Conservation (phyloP, 352 stramenopile genomes). For the Phytophthora rubi region DNA sequence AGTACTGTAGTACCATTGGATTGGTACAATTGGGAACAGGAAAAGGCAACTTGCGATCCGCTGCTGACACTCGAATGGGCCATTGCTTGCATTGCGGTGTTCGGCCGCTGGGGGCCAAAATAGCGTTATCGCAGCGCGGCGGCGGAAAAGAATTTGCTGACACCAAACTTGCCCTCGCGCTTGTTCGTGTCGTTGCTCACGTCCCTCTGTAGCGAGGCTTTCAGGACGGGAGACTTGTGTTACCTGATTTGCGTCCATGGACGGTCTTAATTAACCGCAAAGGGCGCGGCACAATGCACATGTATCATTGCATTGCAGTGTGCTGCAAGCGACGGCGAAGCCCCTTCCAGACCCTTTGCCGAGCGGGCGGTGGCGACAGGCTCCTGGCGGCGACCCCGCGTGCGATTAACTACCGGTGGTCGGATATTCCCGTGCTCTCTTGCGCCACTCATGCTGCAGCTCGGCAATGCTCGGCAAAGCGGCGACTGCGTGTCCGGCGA, state of each 20-base stretch:
- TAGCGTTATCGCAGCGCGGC: background rate
- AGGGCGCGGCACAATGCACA: background rate
- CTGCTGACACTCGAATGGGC: constrained; percentile 5
- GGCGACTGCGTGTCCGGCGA: background rate
- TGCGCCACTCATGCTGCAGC: background rate
- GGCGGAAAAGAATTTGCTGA: background rate
- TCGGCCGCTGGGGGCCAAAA: background rate
- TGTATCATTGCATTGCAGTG: background rate
- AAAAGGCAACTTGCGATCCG: background rate
- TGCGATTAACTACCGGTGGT: background rate
- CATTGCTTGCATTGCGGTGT: constrained; percentile 8
- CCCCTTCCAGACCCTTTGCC: background rate
- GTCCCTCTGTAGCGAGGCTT: background rate
- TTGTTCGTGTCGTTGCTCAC: background rate
- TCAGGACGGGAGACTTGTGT: background rate
- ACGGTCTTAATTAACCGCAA: background rate
- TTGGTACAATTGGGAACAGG: background rate
- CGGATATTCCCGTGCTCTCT: background rate
- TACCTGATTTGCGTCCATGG: background rate
- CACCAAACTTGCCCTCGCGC: background rate
- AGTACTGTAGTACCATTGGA: background rate
- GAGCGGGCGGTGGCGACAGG: background rate
- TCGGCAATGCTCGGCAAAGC: background rate
- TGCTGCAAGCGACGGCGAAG: background rate
- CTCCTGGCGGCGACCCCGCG: background rate